Evolutionary conservation across 192 early-diverging fungal genomes (phyloP), one percentile per base, ranked within the genome.

Genomic region (Irineochytrium annulatum): DNA sequence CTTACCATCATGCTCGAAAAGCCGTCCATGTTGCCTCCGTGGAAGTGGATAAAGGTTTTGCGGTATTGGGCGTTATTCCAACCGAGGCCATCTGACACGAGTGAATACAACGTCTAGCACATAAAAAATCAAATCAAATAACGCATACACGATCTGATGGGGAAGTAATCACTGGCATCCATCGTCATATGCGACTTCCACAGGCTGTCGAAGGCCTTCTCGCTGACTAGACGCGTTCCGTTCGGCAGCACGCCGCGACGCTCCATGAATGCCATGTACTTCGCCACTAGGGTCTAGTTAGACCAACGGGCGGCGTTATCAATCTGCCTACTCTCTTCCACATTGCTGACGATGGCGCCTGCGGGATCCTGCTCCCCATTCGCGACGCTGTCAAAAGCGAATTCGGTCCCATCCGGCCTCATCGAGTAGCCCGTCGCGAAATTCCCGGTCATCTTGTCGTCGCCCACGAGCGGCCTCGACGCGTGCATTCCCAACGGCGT

Each of bases 201-300:
- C 1, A 60, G 19, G 22, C 39, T 49, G 8, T 24, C n/a, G 48
- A 60, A 60, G 11, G 16, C 19, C 30, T 27, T 31, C 2, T 32
- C 26, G 19, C 43, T 48, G 11, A 60, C 6, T 11, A 60, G 30
- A 17, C 28, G 2, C 29, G 4, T 54, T 19, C 60, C 60, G 51
- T 62, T 26, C 13, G 14, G 28, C 31, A 39, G 28, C 16, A 41
- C 33, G 28, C 60, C 60, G 4, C 28, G 13, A 20, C 19, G 28
- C 24, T 55, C 39, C 30, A 62, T 16, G 3, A 62, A 14, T 17
- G 60, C 16, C 13, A 62, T n/a, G 48, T 51, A 62, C n/a, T 54
- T 53, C n/a, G 51, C 32, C 8, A 53, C 59, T 60, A 30, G 4
- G 24, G 30, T 31, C 1, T 13, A 22, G 24, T 8, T 17, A 24